Evolutionary conservation across 805 yeast genomes (phyloP), one percentile per base, ranked within the genome.

Genomic region (Wickerhamomyces hampshirensis): DNA sequence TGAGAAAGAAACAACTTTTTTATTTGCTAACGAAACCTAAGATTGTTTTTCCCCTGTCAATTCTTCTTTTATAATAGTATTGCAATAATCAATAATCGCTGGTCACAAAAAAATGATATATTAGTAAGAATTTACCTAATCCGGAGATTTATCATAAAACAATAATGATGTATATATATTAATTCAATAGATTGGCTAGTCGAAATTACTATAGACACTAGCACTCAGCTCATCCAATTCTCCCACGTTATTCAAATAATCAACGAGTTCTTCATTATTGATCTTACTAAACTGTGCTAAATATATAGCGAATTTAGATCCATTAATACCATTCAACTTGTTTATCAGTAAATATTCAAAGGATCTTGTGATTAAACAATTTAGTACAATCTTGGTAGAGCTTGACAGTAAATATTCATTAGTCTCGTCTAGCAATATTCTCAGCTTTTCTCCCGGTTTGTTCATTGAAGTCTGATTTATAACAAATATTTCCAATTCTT

Each of bases 201-300:
- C 59, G 48, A 84, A 85, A 52, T 87, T 87, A 14, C 95, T 82
- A 58, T 89, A 89, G 7, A 89, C 89, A 47, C 87, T 72, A 5
- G 97, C 97, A 61, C 95, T 81, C 47, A 89, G 71, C 42, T 87
- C 96, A 46, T 85, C 94, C 39, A 89, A 69, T 44, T 80, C 87
- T 13, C 75, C 79, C 23, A 69, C 59, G 40, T 62, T 62, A 46
- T 72, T 69, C 70, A 79, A 61, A 5, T 65, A 14, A 7, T 26
- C 28, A 10, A 26, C 6, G 7, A 13, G 28, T 6, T 26, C 15
- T 8, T 26, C 15, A 14, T 12, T 10, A 12, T 26, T 12, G 28
- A 26, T 7, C 13, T 26, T 59, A 17, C n/a, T 8, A 8, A 28
- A 28, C 18, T 28, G 6, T 10, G 31, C 19, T n/a, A 28, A 28